A percentile compares a stretch with the other conserved stretches of the same genome.
Conservation (phyloP, 164 flowering plant species). For the Stephania japonica region DNA sequence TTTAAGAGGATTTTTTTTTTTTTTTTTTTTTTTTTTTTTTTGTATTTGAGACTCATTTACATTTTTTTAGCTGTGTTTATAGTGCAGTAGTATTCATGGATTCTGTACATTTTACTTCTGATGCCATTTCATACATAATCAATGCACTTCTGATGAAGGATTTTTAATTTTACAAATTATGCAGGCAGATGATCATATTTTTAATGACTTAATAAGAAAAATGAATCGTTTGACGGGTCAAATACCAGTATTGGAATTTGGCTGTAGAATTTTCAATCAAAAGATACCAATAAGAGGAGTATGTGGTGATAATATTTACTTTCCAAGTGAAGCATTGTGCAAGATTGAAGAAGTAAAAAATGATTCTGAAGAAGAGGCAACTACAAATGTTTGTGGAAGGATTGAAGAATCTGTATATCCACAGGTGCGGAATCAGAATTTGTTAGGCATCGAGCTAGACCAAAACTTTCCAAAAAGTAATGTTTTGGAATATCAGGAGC, state of each 20-base stretch:
- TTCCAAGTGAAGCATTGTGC: conserved; percentile 2
- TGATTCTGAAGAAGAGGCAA: conserved; percentile 8
- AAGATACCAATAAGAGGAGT: conserved; percentile 3
- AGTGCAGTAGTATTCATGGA: neutral
- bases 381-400: conserved; percentile 7
- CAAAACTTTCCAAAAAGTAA: conserved; percentile 1
- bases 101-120: neutral
- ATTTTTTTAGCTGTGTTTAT: neutral
- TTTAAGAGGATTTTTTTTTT: neutral
- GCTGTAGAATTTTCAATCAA: conserved; percentile 6
- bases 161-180: neutral
- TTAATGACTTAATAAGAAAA: conserved; percentile 13
- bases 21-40: too few species aligned
- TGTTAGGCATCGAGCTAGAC: conserved; percentile 7
- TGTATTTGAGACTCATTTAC: neutral
- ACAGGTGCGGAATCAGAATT: neutral
- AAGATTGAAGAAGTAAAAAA: conserved; percentile 8
- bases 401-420: conserved; percentile 5
- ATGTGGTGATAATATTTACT: conserved; percentile 9
- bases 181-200: conserved; percentile 19
- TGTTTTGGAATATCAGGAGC: neutral
- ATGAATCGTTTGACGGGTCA: conserved; percentile 9
- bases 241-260: conserved; percentile 3
- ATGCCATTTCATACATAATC: neutral
- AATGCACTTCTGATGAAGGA: neutral